Percentiles rank a stretch among this genome's conserved stretches.
These are phyloP conservation scores for Epichloe sp. DNA, from an alignment of 2,329 filamentous ascomycete genomes.

Conservation along the genomic window DNA sequence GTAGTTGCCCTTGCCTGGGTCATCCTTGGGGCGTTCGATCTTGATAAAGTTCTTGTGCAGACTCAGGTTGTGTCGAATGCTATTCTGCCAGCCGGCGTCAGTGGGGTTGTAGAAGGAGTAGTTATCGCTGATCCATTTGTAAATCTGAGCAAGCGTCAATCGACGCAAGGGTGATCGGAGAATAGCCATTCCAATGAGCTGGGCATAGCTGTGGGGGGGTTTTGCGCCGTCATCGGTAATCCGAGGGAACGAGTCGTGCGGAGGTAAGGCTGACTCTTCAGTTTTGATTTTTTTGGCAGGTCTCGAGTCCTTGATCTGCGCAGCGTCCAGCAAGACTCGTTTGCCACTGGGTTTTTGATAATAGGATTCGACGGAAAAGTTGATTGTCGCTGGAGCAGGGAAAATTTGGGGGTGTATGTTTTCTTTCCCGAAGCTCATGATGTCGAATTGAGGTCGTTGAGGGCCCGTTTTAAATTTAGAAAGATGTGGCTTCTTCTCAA, in stretches of 20 bases:
- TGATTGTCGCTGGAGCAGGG: slow-evolving; percentile 32
- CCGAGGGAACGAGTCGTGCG: slow-evolving; percentile 65
- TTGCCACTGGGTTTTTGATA: slow-evolving; percentile 42
- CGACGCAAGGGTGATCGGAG: slow-evolving; percentile 70
- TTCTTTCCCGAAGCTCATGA: slow-evolving; percentile 37
- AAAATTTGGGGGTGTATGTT: slow-evolving; percentile 40
- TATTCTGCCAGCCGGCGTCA: slow-evolving; percentile 95
- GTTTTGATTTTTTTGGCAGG: slow-evolving; percentile 51
- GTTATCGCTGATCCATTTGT: slow-evolving; percentile 98
- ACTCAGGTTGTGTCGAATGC: slow-evolving; percentile 94
- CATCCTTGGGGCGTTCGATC: slow-evolving; percentile 89
- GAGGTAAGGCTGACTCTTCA: slow-evolving; percentile 46
- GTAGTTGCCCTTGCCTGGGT: slow-evolving; percentile 94
- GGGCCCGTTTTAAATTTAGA: slow-evolving; percentile 45
- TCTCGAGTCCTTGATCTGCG: slow-evolving; percentile 56
- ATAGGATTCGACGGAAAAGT: slow-evolving; percentile 37
- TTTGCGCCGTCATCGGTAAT: slow-evolving; percentile 81
- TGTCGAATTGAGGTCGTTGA: slow-evolving; percentile 37
- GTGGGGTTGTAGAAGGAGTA: slow-evolving; percentile 76
- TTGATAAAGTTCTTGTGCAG: slow-evolving; percentile 95
- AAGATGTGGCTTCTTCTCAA: slow-evolving; percentile 52
- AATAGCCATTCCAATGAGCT: slow-evolving; percentile 94
- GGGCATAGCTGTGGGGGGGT: slow-evolving; percentile 90
- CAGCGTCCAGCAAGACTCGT: slow-evolving; percentile 58
- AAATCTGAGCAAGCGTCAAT: slow-evolving; percentile 86